A percentile compares a stretch with the other conserved stretches of the same genome.
Conservation (phyloP, 306 rosid species). For the Ziziphus jujuba region DNA sequence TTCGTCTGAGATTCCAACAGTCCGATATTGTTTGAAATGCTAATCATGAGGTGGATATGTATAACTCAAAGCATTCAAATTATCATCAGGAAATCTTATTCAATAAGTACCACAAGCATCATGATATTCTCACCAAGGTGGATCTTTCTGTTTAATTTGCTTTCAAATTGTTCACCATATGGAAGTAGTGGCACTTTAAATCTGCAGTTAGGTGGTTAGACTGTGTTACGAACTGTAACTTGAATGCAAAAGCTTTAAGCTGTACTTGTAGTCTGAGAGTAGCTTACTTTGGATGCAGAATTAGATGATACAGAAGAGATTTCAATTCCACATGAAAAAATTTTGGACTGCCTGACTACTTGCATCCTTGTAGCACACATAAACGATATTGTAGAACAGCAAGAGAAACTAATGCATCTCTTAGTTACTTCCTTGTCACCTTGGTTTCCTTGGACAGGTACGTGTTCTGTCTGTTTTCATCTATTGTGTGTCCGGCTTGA, state of each 20-base stretch:
- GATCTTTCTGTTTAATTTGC: no score
- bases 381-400: conserved; percentile 67
- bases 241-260: background rate
- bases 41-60: no score
- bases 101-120: no score
- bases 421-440: conserved; percentile 50
- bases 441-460: conserved; percentile 90
- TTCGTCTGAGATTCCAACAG: no score
- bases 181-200: background rate
- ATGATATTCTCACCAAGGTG: no score
- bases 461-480: conserved; percentile 21
- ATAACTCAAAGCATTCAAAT: no score
- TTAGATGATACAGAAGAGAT: conserved; percentile 43
- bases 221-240: background rate
- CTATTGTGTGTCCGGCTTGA: conserved; percentile 6
- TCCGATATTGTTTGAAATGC: no score
- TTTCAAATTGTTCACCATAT: no score
- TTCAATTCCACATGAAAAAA: conserved; percentile 67
- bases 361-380: conserved; percentile 72
- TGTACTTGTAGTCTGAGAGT: background rate
- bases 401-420: conserved; percentile 59
- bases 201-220: background rate
- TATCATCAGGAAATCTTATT: no score
- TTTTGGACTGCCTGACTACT: conserved; percentile 77
- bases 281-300: conserved; percentile 42